These are phyloP conservation scores for Erodium trifolium DNA, from an alignment of 441 rosid species.

Conservation along the genomic window DNA sequence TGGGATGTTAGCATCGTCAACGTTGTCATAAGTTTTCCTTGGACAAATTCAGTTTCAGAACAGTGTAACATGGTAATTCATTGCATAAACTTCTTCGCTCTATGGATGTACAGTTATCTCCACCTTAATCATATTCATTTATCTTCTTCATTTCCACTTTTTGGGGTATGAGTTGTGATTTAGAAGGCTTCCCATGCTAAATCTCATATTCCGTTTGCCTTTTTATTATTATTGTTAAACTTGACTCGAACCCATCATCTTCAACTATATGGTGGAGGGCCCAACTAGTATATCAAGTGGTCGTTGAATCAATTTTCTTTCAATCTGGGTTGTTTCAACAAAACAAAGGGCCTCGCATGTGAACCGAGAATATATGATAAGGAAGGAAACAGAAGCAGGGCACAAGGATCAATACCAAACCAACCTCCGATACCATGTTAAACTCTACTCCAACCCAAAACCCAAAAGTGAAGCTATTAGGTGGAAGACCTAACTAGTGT, in stretches of 20 bases:
- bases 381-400: background rate
- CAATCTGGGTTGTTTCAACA: background rate
- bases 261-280: background rate
- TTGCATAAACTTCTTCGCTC: conserved; percentile 11
- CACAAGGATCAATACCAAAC: background rate
- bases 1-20: conserved; percentile 57
- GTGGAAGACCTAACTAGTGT: background rate
- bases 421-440: background rate
- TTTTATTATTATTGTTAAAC: background rate
- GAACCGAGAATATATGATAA: background rate
- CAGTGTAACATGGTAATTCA: conserved; percentile 56
- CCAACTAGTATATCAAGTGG: background rate
- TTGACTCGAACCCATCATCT: background rate
- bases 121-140: background rate
- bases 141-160: background rate
- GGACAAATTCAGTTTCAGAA: conserved; percentile 38
- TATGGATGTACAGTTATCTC: background rate
- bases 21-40: conserved; percentile 46
- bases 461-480: background rate
- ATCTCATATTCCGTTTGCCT: background rate
- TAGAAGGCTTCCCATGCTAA: conserved; percentile 3
- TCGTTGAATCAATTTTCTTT: background rate
- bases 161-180: background rate
- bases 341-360: background rate
- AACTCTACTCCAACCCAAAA: background rate